phyloP scores from a whole-genome alignment of 1,284 basidiomycete genomes.

The Trichosporon inkin region DNA sequence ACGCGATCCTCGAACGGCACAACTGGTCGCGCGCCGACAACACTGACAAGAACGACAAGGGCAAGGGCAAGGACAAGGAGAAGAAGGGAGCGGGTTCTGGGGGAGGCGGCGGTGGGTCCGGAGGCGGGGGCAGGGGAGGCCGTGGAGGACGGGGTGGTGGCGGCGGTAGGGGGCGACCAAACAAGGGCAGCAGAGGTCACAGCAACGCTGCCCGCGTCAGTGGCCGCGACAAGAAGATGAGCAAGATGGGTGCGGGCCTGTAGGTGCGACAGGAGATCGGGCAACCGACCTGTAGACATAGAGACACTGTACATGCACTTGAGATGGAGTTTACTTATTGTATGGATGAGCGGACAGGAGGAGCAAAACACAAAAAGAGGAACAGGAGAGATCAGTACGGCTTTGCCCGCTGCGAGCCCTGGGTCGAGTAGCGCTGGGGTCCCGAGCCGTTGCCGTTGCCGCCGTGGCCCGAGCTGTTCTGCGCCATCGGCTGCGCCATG shows the following conservation, averaged over 20 bases:
- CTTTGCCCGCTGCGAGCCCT: conserved; percentile 43
- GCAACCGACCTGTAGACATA: neutral
- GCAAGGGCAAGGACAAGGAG: conserved; percentile 13
- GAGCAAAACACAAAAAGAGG: neutral
- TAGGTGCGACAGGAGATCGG: neutral
- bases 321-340: neutral
- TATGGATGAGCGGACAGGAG: neutral
- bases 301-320: conserved; percentile 10
- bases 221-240: conserved; percentile 50
- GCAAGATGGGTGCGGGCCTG: conserved; percentile 39
- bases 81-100: conserved; percentile 3
- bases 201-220: conserved; percentile 48
- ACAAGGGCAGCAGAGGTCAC: conserved; percentile 48
- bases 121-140: conserved; percentile 26
- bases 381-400: conserved; percentile 36
- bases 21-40: conserved; percentile 17
- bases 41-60: conserved; percentile 10
- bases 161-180: conserved; percentile 32
- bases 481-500: conserved; percentile 49
- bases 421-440: conserved; percentile 60
- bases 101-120: conserved; percentile 18
- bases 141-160: conserved; percentile 33
- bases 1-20: conserved; percentile 46
- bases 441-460: conserved; percentile 58
- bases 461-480: conserved; percentile 51